These are phyloP conservation scores for Hawksworthiomyces lignivorus DNA, from an alignment of 2,329 filamentous ascomycete genomes.

Conservation along the genomic window DNA sequence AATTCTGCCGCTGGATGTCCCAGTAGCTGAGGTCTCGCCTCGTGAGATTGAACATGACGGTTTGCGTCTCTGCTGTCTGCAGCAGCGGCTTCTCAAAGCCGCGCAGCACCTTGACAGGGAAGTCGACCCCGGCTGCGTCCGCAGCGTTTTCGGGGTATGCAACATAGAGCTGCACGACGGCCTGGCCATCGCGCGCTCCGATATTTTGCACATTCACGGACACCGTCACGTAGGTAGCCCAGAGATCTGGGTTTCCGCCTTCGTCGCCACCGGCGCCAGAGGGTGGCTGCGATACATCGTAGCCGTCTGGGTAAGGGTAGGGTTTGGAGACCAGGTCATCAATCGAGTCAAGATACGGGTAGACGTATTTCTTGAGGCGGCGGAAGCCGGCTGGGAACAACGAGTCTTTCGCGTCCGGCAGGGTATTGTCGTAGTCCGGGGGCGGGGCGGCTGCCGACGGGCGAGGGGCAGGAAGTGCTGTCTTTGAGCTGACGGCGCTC, in stretches of 20 bases:
- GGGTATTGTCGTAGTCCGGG: constrained; percentile 45
- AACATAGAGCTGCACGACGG: constrained; percentile 41
- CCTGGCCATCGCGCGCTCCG: constrained; percentile 34
- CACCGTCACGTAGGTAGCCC: constrained; percentile 45
- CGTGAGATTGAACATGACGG: constrained; percentile 35
- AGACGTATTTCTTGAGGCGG: constrained; percentile 62
- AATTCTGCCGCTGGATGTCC: constrained; percentile 42
- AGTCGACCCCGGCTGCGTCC: constrained; percentile 11
- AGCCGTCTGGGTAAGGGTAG: constrained; percentile 50
- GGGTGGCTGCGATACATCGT: constrained; percentile 36
- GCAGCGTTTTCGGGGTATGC: constrained; percentile 27
- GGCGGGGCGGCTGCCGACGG: constrained; percentile 36
- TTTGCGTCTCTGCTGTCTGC: constrained; percentile 36
- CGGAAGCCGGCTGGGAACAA: constrained; percentile 52
- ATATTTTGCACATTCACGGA: constrained; percentile 47
- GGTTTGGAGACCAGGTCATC: constrained; percentile 32
- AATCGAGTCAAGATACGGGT: constrained; percentile 56
- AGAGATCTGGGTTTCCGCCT: constrained; percentile 60
- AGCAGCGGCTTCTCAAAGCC: constrained; percentile 65
- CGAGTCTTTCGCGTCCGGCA: constrained; percentile 48
- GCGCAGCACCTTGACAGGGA: constrained; percentile 50
- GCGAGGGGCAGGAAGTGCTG: constrained; percentile 28
- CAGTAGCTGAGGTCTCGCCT: constrained; percentile 48
- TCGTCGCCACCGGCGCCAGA: constrained; percentile 64
- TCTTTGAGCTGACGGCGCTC: constrained; percentile 38